Conservation (phyloP, 345 rosid genomes). For the Lepidium africanum region DNA sequence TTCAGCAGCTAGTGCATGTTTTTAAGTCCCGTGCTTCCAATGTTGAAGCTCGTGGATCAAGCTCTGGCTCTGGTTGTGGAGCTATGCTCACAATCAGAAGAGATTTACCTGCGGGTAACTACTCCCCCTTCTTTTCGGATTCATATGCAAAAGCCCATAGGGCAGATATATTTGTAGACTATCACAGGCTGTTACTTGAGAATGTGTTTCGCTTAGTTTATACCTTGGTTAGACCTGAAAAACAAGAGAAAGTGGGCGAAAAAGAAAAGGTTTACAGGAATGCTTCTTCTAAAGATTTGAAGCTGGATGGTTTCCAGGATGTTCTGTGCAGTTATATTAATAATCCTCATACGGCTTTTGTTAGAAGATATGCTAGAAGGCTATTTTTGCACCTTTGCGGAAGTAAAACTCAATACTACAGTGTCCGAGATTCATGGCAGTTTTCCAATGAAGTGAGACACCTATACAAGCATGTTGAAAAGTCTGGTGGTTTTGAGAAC, state of each 20-base stretch:
- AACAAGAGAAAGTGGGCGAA: slow-evolving; percentile 89
- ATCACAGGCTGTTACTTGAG: slow-evolving; percentile 82
- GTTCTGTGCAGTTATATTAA: slow-evolving; percentile 94
- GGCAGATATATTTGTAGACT: slow-evolving; percentile 79
- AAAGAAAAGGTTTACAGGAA: slow-evolving; percentile 67
- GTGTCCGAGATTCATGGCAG: slow-evolving; percentile 95
- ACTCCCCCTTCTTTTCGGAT: slow-evolving; percentile 97
- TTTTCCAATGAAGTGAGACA: slow-evolving; percentile 81
- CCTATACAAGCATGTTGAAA: slow-evolving; percentile 75
- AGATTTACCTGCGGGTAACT: slow-evolving; percentile 91
- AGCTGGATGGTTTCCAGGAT: slow-evolving; percentile 94
- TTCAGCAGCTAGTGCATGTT: slow-evolving; percentile 82
- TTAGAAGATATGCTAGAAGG: slow-evolving; percentile 96
- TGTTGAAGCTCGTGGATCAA: slow-evolving; percentile 58
- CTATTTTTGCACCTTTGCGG: slow-evolving; percentile 95
- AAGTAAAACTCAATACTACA: slow-evolving; percentile 93
- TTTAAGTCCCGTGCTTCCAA: slow-evolving; percentile 64
- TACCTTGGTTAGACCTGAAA: slow-evolving; percentile 94
- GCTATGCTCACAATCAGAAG: slow-evolving; percentile 79
- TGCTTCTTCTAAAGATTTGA: slow-evolving; percentile 69
- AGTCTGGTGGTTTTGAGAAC: slow-evolving; percentile 87
- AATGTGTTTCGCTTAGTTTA: slow-evolving; percentile 88
- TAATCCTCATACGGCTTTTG: slow-evolving; percentile 89
- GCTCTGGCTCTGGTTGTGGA: slow-evolving; percentile 90
- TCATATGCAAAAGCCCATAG: slow-evolving; percentile 92